These are phyloP conservation scores for Sclerotinia spermophila DNA, from an alignment of 2,329 filamentous ascomycete genomes.

Conservation along the genomic window DNA sequence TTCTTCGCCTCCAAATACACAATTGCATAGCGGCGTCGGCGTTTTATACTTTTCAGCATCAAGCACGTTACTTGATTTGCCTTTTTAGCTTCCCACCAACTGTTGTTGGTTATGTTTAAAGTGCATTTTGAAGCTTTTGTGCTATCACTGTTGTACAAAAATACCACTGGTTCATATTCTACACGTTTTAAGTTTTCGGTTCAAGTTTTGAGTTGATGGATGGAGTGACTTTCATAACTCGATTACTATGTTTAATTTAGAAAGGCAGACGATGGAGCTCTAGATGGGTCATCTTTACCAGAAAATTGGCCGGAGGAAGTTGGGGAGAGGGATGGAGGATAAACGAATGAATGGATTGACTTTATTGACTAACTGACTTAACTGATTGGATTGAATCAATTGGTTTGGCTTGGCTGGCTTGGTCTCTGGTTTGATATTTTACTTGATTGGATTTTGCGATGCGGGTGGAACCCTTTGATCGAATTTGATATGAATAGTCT, in stretches of 20 bases:
- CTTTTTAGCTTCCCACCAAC: not conserved
- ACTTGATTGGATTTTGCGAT: slow-evolving; percentile 14
- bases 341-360: slow-evolving; percentile 17
- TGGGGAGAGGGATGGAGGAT: not conserved
- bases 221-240: not conserved
- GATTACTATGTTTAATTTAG: slow-evolving; percentile 4
- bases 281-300: slow-evolving; percentile 1
- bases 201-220: not conserved
- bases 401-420: slow-evolving; percentile 17
- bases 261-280: not conserved
- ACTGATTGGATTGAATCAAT: slow-evolving; percentile 18
- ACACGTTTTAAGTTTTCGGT: not conserved
- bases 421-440: slow-evolving; percentile 9
- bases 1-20: slow-evolving; percentile 12
- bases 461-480: slow-evolving; percentile 4
- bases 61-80: slow-evolving; percentile 4
- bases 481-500: slow-evolving; percentile 9
- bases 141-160: slow-evolving; percentile 15
- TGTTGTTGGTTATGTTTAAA: slow-evolving; percentile 1
- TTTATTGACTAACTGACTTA: slow-evolving; percentile 18
- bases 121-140: slow-evolving; percentile 11
- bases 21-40: slow-evolving; percentile 22
- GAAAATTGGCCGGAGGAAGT: not conserved
- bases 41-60: slow-evolving; percentile 14
- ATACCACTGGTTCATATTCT: slow-evolving; percentile 14